phyloP scores from a whole-genome alignment of 495 filamentous ascomycete species.

The Penicillium daleae region DNA sequence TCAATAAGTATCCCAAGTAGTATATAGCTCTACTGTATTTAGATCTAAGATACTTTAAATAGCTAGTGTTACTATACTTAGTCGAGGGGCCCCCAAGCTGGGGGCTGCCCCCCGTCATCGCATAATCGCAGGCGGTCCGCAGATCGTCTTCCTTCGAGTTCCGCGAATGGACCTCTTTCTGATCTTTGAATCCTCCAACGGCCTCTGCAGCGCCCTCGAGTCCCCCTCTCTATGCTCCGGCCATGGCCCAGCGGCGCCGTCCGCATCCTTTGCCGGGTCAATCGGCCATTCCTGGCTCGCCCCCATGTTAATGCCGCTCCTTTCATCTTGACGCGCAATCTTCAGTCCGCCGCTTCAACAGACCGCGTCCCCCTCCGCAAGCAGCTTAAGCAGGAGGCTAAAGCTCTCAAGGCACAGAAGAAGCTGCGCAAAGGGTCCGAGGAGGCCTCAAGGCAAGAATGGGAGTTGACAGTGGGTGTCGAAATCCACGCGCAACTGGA shows the following conservation, averaged over 20 bases:
- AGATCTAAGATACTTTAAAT: no score
- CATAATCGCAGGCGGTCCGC: not conserved
- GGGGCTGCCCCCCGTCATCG: not conserved
- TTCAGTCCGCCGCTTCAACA: slow-evolving; percentile 29
- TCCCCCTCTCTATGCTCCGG: slow-evolving; percentile 39
- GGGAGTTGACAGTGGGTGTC: slow-evolving; percentile 93
- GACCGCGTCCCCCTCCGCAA: slow-evolving; percentile 66
- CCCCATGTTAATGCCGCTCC: not conserved
- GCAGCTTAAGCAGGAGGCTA: slow-evolving; percentile 74
- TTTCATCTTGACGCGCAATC: slow-evolving; percentile 26
- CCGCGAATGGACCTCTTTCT: not conserved
- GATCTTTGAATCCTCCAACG: not conserved
- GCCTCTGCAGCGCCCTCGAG: slow-evolving; percentile 3
- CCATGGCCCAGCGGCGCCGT: slow-evolving; percentile 39
- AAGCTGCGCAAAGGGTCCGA: slow-evolving; percentile 42
- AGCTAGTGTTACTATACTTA: not conserved
- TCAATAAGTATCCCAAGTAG: not conserved
- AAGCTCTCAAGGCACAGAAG: slow-evolving; percentile 46
- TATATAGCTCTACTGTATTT: not conserved
- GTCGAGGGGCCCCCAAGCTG: not conserved
- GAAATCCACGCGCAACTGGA: slow-evolving; percentile 98
- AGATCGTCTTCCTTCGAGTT: not conserved
- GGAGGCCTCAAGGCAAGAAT: slow-evolving; percentile 51
- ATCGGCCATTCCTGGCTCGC: slow-evolving; percentile 13
- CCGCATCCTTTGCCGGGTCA: slow-evolving; percentile 31